Base-by-base conservation (phyloP, 352 stramenopile species). In the Phytophthora gonapodyides region DNA sequence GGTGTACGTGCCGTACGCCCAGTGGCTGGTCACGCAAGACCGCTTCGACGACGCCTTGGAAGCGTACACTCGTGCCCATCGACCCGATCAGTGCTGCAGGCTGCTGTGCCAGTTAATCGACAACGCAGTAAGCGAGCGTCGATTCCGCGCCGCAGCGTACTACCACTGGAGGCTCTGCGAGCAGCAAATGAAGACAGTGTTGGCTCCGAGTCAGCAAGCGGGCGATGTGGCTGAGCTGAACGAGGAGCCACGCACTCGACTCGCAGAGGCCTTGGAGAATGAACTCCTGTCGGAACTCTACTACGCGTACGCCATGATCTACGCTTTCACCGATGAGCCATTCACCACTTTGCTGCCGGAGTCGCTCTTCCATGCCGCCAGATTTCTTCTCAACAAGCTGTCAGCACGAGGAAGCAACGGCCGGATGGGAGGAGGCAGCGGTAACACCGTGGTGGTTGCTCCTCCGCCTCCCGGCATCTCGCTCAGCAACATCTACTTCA, bases 111-210 rank as follows among this genome's bases (percentile, higher is more conserved):
- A 97, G 66, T 67, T 98, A 3, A 96, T 96, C 40, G 69, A 89
- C 34, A 97, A 97, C 53, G 88, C 95, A 10, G 87, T 98, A 7
- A 65, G 53, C 7, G 92, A 98, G 65, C 68, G 69, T 13, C 78
- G 92, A 15, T 98, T 96, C 62, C 74, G 91, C 31, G 89, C 98
- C 51, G 94, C 94, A 16, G 80, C 90, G 7, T 97, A 98, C 73
- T 98, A 97, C 67, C 88, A 98, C 71, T 98, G 85, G 84, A 67
- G 94, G n/a, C 75, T 98, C 1, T 90, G 81, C 16, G 88, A 97
- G 35, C 89, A 97, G 67, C 69, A 84, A 45, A 67, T 95, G 21
- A 75, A 73, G 6, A 72, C 82, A 0, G 65, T 89, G 10, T 38
- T 52, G 36, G 24, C 56, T 13, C n/a, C 36, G 4, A 58, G 31